Base-by-base conservation (phyloP, 129 eudicot genomes). In the Tagetes erecta region DNA sequence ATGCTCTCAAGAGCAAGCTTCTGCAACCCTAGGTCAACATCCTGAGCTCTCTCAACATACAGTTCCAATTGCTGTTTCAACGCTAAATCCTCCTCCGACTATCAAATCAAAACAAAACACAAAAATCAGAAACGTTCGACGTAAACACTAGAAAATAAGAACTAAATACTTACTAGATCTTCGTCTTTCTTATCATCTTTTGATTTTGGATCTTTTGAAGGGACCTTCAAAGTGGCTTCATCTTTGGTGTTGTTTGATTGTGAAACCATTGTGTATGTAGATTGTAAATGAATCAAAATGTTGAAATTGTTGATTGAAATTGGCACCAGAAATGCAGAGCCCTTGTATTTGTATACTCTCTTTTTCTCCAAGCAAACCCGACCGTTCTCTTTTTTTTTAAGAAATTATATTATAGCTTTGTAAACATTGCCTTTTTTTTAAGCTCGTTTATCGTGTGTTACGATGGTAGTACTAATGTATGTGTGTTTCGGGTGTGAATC, bases 61-160 rank as follows among this genome's bases (percentile, higher is more conserved):
- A 94, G 60, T 84, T 94, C 98, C 84, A 90, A 77, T 34, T 90
- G 92, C 81, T 94, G 89, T 81, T 94, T 94, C 82, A 94, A 74
- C 38, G 92, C 98, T 79, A 90, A 78, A 82, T 94, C 98, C 80
- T 90, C 97, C 64, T 94, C 98, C 14, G 97, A 88, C 96, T 94
- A 57, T 6, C 46, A 71, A 80, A 72, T 51, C 8, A 0, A 47
- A 33, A 38, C 50, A 27, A 9, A 20, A 20, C 27, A 58, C 33
- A 53, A 37, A 45, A 64, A 50, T 50, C 41, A 74, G 37, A 73
- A 38, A 30, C 36, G 10, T 45, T 31, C 33, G 40, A 83, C 55
- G 1, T 20, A 62, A 51, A 8, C 62, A 6, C n/a, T 45, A 4
- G 51, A 46, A 4, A 2, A 60, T 62, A 53, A 42, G 36, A 45